Percentiles rank a stretch among this genome's conserved stretches.
These are phyloP conservation scores for Fragaria ananassa DNA, from an alignment of 306 rosid genomes.

Conservation along the genomic window DNA sequence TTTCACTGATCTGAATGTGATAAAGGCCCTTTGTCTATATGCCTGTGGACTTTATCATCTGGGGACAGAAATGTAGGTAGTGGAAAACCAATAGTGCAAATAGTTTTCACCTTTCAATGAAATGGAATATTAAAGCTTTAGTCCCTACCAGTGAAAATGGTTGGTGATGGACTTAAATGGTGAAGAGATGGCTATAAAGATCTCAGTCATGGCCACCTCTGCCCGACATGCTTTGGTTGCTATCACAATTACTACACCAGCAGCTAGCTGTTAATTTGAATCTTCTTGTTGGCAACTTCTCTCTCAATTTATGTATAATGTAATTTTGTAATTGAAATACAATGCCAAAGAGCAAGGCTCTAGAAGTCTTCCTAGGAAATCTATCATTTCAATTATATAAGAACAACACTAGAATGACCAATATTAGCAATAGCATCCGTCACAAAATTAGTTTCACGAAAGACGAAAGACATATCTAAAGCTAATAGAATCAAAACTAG, in stretches of 20 bases:
- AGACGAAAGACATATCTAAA: too few species aligned
- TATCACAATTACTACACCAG: slow-evolving; percentile 3
- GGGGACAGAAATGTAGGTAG: slow-evolving; percentile 5
- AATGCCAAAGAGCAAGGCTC: too few species aligned
- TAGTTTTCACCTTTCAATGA: slow-evolving; percentile 4
- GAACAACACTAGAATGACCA: too few species aligned
- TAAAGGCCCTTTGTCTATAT: neutral
- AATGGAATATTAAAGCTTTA: slow-evolving; percentile 1
- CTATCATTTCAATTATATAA: too few species aligned
- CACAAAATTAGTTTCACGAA: too few species aligned
- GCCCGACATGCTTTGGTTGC: slow-evolving; percentile 3
- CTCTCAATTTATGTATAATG: neutral
- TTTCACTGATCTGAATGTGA: neutral
- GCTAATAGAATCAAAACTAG: too few species aligned
- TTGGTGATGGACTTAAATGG: neutral
- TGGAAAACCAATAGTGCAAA: neutral
- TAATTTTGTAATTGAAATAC: neutral
- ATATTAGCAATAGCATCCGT: too few species aligned
- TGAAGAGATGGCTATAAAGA: neutral
- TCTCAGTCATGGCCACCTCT: neutral
- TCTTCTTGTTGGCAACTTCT: neutral
- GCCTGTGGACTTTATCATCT: slow-evolving; percentile 10
- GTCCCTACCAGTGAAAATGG: slow-evolving; percentile 1
- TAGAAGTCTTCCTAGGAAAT: too few species aligned
- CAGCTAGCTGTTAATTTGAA: neutral